A percentile compares a stretch with the other conserved stretches of the same genome.
phyloP scores from a whole-genome alignment of 2,329 filamentous ascomycete species.

The Periconia digitata region DNA sequence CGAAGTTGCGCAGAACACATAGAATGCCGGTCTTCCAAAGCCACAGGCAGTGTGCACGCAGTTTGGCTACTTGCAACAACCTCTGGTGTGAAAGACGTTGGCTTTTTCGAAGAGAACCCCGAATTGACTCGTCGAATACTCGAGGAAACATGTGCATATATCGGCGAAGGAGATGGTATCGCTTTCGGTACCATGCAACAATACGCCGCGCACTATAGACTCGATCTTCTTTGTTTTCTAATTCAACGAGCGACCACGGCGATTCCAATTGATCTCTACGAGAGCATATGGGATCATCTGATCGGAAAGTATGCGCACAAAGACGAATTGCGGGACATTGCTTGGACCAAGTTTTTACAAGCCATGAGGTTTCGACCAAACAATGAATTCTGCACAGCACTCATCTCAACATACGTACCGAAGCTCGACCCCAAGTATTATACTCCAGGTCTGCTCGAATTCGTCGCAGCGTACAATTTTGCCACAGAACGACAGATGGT shows the following conservation, averaged over 20 bases:
- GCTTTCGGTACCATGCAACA: conserved; percentile 13
- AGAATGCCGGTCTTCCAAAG: conserved; percentile 60
- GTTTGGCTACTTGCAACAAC: conserved; percentile 38
- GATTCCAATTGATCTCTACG: conserved; percentile 63
- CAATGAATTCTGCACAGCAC: conserved; percentile 33
- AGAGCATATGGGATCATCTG: conserved; percentile 70
- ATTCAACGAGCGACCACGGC: conserved; percentile 63
- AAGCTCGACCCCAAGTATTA: conserved; percentile 60
- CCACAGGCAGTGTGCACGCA: conserved; percentile 73
- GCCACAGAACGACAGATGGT: conserved; percentile 18
- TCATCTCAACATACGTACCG: conserved; percentile 57
- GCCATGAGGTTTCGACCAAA: conserved; percentile 19
- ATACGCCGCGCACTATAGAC: conserved; percentile 40
- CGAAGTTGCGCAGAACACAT: conserved; percentile 70
- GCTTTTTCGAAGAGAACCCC: conserved; percentile 28
- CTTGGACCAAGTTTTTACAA: conserved; percentile 59
- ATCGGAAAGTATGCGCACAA: conserved; percentile 66
- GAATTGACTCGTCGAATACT: conserved; percentile 35
- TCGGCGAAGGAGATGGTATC: conserved; percentile 21
- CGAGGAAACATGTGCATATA: conserved; percentile 43
- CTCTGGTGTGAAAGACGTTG: conserved; percentile 14
- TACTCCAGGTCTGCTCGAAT: conserved; percentile 63
- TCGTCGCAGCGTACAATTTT: conserved; percentile 54
- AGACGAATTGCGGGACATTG: conserved; percentile 62
- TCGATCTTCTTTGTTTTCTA: conserved; percentile 60